A percentile compares a stretch with the other conserved stretches of the same genome.
phyloP scores from a whole-genome alignment of 1,284 basidiomycete genomes.

The Cryptococcus hybrid region DNA sequence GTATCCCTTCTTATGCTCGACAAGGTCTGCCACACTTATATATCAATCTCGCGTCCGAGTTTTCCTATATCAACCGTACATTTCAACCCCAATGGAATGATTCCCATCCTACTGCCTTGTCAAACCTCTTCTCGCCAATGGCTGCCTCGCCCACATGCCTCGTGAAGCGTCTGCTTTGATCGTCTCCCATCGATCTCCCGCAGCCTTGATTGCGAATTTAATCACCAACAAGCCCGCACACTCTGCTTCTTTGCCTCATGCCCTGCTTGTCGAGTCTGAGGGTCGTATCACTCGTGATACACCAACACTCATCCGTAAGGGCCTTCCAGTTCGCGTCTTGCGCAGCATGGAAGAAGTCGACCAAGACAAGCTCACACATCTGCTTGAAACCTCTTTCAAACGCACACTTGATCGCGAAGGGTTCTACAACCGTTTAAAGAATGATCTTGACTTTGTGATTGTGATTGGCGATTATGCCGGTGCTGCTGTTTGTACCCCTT shows the following conservation, averaged over 20 bases:
- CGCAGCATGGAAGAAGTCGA: conserved; percentile 65
- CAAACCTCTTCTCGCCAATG: conserved; percentile 82
- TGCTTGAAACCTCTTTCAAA: conserved; percentile 86
- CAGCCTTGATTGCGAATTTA: conserved; percentile 91
- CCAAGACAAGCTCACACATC: conserved; percentile 66
- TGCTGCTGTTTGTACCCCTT: conserved; percentile 93
- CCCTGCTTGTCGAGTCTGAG: conserved; percentile 74
- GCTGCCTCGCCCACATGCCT: conserved; percentile 91
- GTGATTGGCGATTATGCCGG: conserved; percentile 95
- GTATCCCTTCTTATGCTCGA: conserved; percentile 95
- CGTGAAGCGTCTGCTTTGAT: conserved; percentile 88
- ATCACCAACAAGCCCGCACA: conserved; percentile 98
- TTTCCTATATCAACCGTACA: conserved; percentile 78
- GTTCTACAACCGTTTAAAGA: conserved; percentile 77
- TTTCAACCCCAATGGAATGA: conserved; percentile 76
- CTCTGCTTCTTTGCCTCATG: conserved; percentile 90
- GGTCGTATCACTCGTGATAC: conserved; percentile 83
- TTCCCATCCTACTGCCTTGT: conserved; percentile 80
- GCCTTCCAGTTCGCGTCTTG: conserved; percentile 80
- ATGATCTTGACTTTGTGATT: conserved; percentile 85
- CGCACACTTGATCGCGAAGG: conserved; percentile 67
- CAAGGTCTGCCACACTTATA: conserved; percentile 91
- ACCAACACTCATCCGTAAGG: conserved; percentile 87
- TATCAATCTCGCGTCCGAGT: conserved; percentile 91
- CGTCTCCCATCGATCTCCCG: conserved; percentile 95